Evolutionary conservation across 108 stramenopile genomes (phyloP).

Genomic region (Nitzschia palea): DNA sequence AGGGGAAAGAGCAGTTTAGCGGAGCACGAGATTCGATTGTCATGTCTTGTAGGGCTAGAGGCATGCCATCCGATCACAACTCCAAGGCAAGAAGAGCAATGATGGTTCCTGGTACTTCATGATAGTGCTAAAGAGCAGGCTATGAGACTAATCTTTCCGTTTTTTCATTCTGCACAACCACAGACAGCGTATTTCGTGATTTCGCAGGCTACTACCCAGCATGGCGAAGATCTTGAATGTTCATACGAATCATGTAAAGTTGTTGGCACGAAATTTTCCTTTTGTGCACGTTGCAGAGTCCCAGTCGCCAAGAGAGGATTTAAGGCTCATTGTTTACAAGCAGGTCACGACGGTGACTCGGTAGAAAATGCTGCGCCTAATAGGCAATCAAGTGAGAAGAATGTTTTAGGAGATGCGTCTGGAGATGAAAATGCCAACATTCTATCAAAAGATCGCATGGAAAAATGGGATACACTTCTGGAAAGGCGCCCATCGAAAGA

Average conservation of each 20-base stretch:
- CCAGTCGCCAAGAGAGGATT: neutral
- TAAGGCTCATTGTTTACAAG: too few relatives aligned
- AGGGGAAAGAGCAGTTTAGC: too few relatives aligned
- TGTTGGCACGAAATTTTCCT: neutral
- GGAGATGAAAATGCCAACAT: too few relatives aligned
- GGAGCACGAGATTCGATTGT: too few relatives aligned
- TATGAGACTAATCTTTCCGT: too few relatives aligned
- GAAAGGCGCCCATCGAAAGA: neutral
- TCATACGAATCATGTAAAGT: neutral
- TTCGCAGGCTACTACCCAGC: neutral
- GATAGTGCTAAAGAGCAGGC: too few relatives aligned
- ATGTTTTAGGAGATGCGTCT: too few relatives aligned
- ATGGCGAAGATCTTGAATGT: neutral
- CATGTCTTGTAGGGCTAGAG: neutral
- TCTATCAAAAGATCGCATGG: neutral
- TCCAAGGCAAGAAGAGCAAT: neutral
- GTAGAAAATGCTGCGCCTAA: too few relatives aligned
- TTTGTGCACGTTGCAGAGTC: neutral
- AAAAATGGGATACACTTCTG: neutral
- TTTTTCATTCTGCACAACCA: too few relatives aligned
- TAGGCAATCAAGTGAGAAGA: too few relatives aligned
- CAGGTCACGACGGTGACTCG: too few relatives aligned
- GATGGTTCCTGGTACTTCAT: too few relatives aligned
- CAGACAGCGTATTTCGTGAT: neutral
- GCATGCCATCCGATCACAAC: neutral